These are phyloP conservation scores for Arthrobotrys conoides DNA, from an alignment of 2,329 filamentous ascomycete genomes.

Conservation along the genomic window DNA sequence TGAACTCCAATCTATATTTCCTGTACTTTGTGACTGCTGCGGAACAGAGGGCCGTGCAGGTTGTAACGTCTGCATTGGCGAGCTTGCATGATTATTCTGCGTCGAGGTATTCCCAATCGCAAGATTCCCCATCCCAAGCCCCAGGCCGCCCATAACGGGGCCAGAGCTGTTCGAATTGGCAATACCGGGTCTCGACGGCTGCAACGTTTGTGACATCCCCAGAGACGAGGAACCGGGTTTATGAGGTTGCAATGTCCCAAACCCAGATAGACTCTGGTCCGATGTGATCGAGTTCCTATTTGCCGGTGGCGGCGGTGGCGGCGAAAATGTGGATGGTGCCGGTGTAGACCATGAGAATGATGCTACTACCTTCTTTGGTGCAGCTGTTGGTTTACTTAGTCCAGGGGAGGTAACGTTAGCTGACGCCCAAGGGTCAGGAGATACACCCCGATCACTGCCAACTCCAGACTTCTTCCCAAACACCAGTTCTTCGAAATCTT, in stretches of 20 bases:
- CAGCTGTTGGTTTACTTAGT: conserved; percentile 7
- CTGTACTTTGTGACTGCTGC: conserved; percentile 38
- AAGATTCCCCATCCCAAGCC: conserved; percentile 58
- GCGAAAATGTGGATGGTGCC: conserved; percentile 66
- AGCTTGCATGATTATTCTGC: conserved; percentile 35
- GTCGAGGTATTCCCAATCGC: conserved; percentile 35
- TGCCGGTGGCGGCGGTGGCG: conserved; percentile 67
- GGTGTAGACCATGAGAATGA: conserved; percentile 68
- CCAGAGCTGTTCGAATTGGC: conserved; percentile 42
- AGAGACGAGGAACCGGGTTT: conserved; percentile 18
- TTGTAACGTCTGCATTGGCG: conserved; percentile 54
- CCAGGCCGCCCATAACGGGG: conserved; percentile 49
- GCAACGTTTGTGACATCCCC: conserved; percentile 46
- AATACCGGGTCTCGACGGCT: conserved; percentile 61
- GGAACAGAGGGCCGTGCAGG: conserved; percentile 29
- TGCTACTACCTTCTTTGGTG: conserved; percentile 65
- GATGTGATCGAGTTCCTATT: conserved; percentile 61
- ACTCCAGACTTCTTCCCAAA: conserved; percentile 75
- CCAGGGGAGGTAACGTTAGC: conserved; percentile 53
- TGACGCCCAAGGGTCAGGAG: conserved; percentile 65
- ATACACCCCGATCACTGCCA: conserved; percentile 60
- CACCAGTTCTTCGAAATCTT: conserved; percentile 90
- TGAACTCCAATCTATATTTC: conserved; percentile 62
- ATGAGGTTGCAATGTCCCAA: conserved; percentile 46
- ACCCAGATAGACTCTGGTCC: conserved; percentile 38